A percentile compares a stretch with the other conserved stretches of the same genome.
phyloP scores from a whole-genome alignment of 148 eudicot genomes.

The Chenopodium quinoa region DNA sequence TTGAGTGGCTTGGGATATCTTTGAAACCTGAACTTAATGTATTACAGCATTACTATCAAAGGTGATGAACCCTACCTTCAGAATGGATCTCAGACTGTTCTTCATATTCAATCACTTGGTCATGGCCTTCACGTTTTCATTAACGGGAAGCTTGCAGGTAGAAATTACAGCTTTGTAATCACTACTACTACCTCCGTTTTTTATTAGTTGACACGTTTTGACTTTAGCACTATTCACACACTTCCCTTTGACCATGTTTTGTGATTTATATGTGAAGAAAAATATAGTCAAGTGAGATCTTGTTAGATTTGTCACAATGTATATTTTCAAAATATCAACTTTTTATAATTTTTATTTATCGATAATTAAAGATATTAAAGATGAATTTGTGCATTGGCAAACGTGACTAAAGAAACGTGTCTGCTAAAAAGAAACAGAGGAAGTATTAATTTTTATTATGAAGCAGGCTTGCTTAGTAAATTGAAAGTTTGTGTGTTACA shows the following conservation, averaged over 20 bases:
- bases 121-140: constrained; percentile 78
- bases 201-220: too few relatives aligned
- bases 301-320: too few relatives aligned
- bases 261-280: too few relatives aligned
- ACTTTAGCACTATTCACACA: too few relatives aligned
- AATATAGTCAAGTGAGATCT: too few relatives aligned
- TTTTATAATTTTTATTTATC: too few relatives aligned
- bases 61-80: constrained; percentile 66
- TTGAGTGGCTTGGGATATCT: background rate
- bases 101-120: constrained; percentile 80
- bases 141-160: constrained; percentile 80
- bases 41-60: constrained; percentile 49
- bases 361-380: too few relatives aligned
- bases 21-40: background rate
- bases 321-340: too few relatives aligned
- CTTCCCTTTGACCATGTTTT: too few relatives aligned
- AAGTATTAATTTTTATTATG: background rate
- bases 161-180: background rate
- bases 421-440: too few relatives aligned
- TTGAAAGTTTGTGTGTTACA: background rate
- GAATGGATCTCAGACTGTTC: constrained; percentile 64
- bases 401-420: too few relatives aligned
- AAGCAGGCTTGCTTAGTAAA: background rate
- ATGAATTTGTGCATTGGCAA: too few relatives aligned
- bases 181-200: background rate